Conservation (phyloP, 1,139 yeast genomes). For the Zygoascus meyerae region DNA sequence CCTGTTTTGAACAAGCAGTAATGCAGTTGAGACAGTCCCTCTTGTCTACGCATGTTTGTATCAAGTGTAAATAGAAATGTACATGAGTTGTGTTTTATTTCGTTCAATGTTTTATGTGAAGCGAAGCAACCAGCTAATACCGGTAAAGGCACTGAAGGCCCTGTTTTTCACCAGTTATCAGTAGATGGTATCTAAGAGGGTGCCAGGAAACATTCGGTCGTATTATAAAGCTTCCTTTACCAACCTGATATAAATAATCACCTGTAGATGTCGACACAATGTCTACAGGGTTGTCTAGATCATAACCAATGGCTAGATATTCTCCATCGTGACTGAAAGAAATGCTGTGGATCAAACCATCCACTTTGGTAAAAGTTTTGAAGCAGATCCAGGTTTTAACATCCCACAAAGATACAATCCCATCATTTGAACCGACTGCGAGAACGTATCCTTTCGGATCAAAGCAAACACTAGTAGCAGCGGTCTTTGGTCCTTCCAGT, state of each 20-base stretch:
- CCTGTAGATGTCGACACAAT: constrained; percentile 24
- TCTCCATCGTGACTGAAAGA: constrained; percentile 35
- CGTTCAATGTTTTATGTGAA: too few relatives aligned
- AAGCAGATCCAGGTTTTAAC: constrained; percentile 42
- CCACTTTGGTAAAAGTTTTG: constrained; percentile 43
- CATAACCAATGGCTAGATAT: constrained; percentile 32
- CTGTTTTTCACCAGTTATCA: constrained; percentile 28
- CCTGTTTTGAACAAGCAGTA: constrained; percentile 11
- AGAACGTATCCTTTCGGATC: constrained; percentile 56
- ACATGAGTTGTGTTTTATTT: too few relatives aligned
- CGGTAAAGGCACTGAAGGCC: too few relatives aligned
- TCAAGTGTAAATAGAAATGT: too few relatives aligned
- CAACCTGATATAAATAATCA: constrained; percentile 23
- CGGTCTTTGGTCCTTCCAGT: constrained; percentile 48
- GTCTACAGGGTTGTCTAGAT: constrained; percentile 27
- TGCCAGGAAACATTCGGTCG: constrained; percentile 30
- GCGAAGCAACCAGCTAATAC: too few relatives aligned
- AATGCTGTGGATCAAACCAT: constrained; percentile 32
- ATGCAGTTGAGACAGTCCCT: neutral
- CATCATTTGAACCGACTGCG: constrained; percentile 64
- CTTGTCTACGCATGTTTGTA: too few relatives aligned
- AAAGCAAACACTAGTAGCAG: constrained; percentile 45
- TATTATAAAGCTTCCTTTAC: constrained; percentile 11
- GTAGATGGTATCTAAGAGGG: constrained; percentile 30
- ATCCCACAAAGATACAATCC: constrained; percentile 61